Evolutionary conservation across 306 rosid species (phyloP), one percentile per base, ranked within the genome.

Genomic region (Rubus parviflorus): DNA sequence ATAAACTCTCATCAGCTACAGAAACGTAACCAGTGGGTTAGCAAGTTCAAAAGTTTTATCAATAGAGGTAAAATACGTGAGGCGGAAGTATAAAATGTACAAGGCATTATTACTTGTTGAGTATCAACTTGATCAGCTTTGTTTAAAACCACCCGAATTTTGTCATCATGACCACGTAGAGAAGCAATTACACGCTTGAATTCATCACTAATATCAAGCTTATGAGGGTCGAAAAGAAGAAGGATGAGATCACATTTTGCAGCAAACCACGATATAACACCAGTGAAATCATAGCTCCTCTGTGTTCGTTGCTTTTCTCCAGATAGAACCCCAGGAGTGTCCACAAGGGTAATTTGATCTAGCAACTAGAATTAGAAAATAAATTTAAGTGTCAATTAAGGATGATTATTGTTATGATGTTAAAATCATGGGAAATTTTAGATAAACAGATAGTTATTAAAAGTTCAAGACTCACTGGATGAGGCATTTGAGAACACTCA

Each of bases 251-350:
- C 98, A 47, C 97, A 92, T 87, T 95, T 95, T 70, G 96, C 92
- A 72, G 99, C 99, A 84, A 92, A 92, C 99, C 99, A 92, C 11
- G 99, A 92, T 66, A 91, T 94, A 53, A 92, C 99, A 81, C 96
- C 99, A 57, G 97, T 92, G 86, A 95, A 95, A 84, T 92, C 97
- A 79, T 95, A 95, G 82, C 96, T 91, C 73, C 99, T 70, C 81
- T 95, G 92, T 46, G 97, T 95, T 83, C 97, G 91, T 88, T 95
- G 97, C 84, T 95, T 95, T 85, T 95, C 99, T 72, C 96, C 98
- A 53, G 99, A 95, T 30, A 95, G 85, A 80, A 95, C 99, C 48
- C 99, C 97, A 75, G 99, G 99, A 77, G 97, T 95, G 75, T 95
- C 99, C 77, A 91, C 97, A 67, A 95, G 74, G 73, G 91, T 95